Conservation (phyloP, 148 eudicot genomes). For the Spergularia marina region DNA sequence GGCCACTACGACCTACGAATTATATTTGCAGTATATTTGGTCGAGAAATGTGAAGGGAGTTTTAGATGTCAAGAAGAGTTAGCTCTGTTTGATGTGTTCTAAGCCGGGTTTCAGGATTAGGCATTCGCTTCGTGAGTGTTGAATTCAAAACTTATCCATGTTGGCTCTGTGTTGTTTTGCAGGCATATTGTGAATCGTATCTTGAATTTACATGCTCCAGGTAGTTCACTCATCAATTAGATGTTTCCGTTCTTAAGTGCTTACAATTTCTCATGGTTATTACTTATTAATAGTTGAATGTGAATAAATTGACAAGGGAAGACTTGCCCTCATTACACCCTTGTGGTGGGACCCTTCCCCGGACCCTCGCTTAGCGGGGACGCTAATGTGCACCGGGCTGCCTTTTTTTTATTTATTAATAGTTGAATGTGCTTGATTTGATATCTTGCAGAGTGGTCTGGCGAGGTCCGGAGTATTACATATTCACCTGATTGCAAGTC, state of each 20-base stretch:
- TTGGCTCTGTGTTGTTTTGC: conserved; percentile 13
- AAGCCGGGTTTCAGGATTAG: background rate
- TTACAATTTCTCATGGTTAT: conserved; percentile 11
- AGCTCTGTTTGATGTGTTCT: too few species aligned
- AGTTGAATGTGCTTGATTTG: background rate
- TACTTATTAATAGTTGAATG: background rate
- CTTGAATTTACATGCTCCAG: conserved; percentile 91
- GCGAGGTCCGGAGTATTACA: conserved; percentile 71
- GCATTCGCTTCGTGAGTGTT: background rate
- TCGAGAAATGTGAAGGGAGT: too few species aligned
- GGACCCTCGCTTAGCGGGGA: too few species aligned
- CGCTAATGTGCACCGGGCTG: too few species aligned
- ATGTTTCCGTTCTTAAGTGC: background rate
- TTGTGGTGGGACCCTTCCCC: too few species aligned
- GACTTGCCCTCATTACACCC: too few species aligned
- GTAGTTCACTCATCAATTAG: conserved; percentile 32
- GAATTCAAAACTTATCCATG: background rate
- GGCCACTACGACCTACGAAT: too few species aligned
- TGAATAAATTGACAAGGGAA: too few species aligned
- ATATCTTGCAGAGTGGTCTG: conserved; percentile 77
- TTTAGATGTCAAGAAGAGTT: too few species aligned
- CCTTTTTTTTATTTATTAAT: too few species aligned
- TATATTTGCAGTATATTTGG: too few species aligned
- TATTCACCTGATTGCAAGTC: conserved; percentile 79
- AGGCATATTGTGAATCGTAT: conserved; percentile 93